A percentile compares a stretch with the other conserved stretches of the same genome.
phyloP scores from a whole-genome alignment of 805 yeast genomes.

The Candida cerambycidarum region DNA sequence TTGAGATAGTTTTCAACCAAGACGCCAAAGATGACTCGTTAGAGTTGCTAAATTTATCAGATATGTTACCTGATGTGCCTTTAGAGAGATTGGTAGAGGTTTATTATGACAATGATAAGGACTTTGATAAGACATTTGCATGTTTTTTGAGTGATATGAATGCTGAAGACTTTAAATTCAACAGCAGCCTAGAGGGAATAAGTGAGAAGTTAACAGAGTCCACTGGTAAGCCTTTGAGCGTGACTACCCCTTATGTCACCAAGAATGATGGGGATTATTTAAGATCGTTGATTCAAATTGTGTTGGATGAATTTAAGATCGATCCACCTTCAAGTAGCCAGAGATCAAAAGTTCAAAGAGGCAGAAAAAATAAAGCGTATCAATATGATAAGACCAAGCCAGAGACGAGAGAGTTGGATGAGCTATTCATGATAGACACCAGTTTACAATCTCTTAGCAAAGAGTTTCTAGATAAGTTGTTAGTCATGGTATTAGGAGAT shows the following conservation, averaged over 20 bases:
- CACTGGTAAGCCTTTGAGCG: background rate
- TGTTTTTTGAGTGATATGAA: background rate
- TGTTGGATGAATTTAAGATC: constrained; percentile 2
- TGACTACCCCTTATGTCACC: background rate
- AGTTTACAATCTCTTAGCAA: constrained; percentile 1
- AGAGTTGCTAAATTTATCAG: constrained; percentile 6
- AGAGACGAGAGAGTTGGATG: constrained; percentile 7
- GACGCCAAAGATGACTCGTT: background rate
- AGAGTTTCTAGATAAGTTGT: constrained; percentile 9
- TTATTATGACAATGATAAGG: background rate
- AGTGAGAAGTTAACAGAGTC: background rate
- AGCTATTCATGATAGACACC: background rate
- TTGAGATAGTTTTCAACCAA: background rate
- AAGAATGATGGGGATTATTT: constrained; percentile 7
- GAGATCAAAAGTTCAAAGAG: constrained; percentile 1
- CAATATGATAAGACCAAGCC: background rate
- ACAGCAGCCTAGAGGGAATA: background rate
- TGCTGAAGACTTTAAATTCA: background rate
- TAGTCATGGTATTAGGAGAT: constrained; percentile 11
- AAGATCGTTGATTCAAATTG: constrained; percentile 9
- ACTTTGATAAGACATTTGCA: constrained; percentile 3
- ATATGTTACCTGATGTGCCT: constrained; percentile 7
- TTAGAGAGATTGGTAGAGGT: background rate
- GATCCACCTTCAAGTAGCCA: background rate
- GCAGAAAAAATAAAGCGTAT: background rate